Percentiles rank a stretch among this genome's conserved stretches.
These are phyloP conservation scores for Silene vulgaris DNA, from an alignment of 179 eudicot species.

Conservation along the genomic window DNA sequence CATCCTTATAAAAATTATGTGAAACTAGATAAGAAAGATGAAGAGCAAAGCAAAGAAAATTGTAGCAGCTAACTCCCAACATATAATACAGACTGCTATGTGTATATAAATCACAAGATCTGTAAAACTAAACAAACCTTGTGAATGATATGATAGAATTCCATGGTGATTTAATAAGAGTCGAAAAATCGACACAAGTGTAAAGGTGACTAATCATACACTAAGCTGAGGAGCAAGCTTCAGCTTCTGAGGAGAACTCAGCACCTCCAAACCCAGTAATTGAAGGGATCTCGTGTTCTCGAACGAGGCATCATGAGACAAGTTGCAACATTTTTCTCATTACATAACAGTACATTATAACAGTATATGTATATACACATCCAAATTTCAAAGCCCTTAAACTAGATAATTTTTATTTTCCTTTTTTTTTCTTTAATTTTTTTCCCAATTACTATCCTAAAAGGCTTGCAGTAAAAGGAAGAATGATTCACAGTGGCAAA, in stretches of 20 bases:
- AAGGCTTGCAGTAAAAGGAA: conserved; percentile 27
- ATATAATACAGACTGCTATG: neutral
- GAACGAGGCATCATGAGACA: conserved; percentile 18
- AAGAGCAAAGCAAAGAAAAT: neutral
- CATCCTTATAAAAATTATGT: neutral
- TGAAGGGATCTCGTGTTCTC: conserved; percentile 12
- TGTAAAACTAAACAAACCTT: neutral
- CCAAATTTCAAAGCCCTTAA: conserved; percentile 26
- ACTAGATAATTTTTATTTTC: neutral
- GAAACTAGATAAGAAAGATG: neutral
- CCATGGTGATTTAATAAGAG: neutral
- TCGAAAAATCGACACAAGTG: neutral
- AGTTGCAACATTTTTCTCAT: conserved; percentile 17
- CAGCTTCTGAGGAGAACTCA: conserved; percentile 1
- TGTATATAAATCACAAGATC: neutral
- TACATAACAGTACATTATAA: conserved; percentile 24
- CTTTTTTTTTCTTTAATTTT: conserved; percentile 9
- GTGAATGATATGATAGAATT: neutral
- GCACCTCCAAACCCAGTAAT: conserved; percentile 1
- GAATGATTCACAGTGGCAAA: conserved; percentile 20
- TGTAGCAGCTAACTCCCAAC: neutral
- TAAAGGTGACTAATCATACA: neutral
- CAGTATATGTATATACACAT: conserved; percentile 25
- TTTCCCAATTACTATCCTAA: conserved; percentile 28
- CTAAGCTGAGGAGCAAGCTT: conserved; percentile 6